These are phyloP conservation scores for Candida caryicola DNA, from an alignment of 805 yeast species.

Conservation along the genomic window DNA sequence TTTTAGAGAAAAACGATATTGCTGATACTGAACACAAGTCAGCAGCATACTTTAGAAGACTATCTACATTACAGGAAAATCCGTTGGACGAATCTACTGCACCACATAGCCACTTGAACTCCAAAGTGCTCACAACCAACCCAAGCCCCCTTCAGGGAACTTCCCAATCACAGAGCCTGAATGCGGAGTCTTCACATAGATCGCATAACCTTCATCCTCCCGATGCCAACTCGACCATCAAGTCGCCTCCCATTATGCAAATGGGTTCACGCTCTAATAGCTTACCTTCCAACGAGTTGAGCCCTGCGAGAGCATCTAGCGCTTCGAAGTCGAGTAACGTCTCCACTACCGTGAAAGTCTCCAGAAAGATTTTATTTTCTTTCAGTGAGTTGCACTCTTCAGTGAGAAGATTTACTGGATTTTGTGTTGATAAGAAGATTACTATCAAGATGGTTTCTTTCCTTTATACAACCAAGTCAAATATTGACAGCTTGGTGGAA, in stretches of 20 bases:
- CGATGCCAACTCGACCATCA: conserved; percentile 1
- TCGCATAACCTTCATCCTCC: conserved; percentile 6
- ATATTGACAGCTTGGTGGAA: conserved; percentile 56
- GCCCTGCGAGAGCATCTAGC: conserved; percentile 10
- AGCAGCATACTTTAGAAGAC: conserved; percentile 62
- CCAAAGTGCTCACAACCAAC: neutral
- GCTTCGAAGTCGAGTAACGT: conserved; percentile 8
- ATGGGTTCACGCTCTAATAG: conserved; percentile 5
- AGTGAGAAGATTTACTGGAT: conserved; percentile 54
- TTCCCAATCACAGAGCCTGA: neutral
- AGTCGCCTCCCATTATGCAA: conserved; percentile 2
- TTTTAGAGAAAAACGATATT: conserved; percentile 35
- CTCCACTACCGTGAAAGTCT: conserved; percentile 37
- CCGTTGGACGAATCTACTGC: conserved; percentile 27
- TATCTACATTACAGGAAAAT: conserved; percentile 60
- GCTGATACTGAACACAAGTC: conserved; percentile 49
- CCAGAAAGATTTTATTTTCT: conserved; percentile 61
- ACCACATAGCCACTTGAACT: neutral
- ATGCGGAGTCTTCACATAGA: conserved; percentile 3
- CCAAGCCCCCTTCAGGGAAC: neutral
- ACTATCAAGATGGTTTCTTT: conserved; percentile 53
- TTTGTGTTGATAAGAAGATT: conserved; percentile 54
- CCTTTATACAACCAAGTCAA: conserved; percentile 50
- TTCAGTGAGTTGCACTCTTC: conserved; percentile 64
- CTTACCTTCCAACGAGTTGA: conserved; percentile 8